Conservation (phyloP, 73 alveolate species). For the Breviolum minutum region DNA sequence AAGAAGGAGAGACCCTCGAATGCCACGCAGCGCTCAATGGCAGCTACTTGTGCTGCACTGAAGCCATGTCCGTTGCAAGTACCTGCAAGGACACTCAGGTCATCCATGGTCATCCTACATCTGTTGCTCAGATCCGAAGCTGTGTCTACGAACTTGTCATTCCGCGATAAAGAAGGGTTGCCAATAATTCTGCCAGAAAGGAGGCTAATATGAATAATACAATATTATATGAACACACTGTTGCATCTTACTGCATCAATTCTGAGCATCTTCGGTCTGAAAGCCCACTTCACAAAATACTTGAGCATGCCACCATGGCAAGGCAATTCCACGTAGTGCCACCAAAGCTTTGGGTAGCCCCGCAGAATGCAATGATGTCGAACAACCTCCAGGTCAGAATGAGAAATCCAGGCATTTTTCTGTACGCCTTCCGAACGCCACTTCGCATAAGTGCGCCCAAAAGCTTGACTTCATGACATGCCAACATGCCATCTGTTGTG, state of each 20-base stretch:
- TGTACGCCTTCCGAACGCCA: too few species aligned
- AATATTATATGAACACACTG: too few species aligned
- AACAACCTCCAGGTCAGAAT: conserved; percentile 2
- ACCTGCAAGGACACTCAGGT: not conserved
- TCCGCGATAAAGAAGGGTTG: too few species aligned
- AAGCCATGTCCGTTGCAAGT: not conserved
- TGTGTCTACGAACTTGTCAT: too few species aligned
- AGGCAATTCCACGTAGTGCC: not conserved
- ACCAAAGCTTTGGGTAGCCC: conserved; percentile 68
- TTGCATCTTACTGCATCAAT: too few species aligned
- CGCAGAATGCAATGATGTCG: conserved; percentile 11
- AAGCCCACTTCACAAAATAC: not conserved
- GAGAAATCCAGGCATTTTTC: not conserved
- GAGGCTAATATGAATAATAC: too few species aligned
- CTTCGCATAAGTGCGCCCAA: too few species aligned
- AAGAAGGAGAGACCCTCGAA: conserved; percentile 10
- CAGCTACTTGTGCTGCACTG: not conserved
- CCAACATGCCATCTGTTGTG: too few species aligned
- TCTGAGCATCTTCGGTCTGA: not conserved
- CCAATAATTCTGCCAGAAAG: too few species aligned
- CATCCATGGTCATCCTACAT: too few species aligned
- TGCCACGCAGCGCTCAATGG: conserved; percentile 35
- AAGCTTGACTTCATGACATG: too few species aligned
- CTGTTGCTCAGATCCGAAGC: too few species aligned
- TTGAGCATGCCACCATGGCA: conserved; percentile 16